Base-by-base conservation (phyloP, 805 yeast genomes). In the Metschnikowia baotianmanensis region DNA sequence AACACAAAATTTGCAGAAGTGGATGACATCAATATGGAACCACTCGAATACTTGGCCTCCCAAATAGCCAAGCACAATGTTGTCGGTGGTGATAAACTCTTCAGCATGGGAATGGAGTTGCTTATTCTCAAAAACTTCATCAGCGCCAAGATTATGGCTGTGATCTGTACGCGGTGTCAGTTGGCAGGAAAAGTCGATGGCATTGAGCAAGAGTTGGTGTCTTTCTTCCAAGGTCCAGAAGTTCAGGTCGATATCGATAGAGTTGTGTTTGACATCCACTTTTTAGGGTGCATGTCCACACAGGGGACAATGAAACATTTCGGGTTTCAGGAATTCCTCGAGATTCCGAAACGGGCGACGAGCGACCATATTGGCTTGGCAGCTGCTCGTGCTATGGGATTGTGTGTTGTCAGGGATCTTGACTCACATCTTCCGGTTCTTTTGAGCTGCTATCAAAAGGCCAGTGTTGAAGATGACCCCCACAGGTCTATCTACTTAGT, bases 351-450 rank as follows among this genome's bases (percentile, higher is more conserved):
- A 8, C 50, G 48, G 4, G 34, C 26, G n/a, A 56, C 65, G 9
- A 73, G 71, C 26, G 61, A 60, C 7, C 42, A 56, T 5, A 53
- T 73, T 5, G 68, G 67, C 38, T 47, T 65, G 6, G 75, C 76
- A 17, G 71, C 83, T 1, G 74, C 83, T 1, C 69, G 72, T 35
- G 68, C 82, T 0, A 55, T 80, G 21, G 83, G 86, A 1, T 68
- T 72, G 10, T 55, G 77, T 18, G 63, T 75, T 8, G 60, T 72
- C 3, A 60, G 61, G 26, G 64, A 76, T 45, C 51, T 70, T 6
- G 51, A 56, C 1, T 55, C 47, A 4, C 68, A 71, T 40, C 52
- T 77, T n/a, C 64, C 71, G 0, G 31, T 43, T 2, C 56, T 79
- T 34, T 48, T 80, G 25, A 33, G 46, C 0, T 51, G 39, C 16